Evolutionary conservation across 768 basidiomycete species (phyloP).

Genomic region (Neoboletus brunneissimus): DNA sequence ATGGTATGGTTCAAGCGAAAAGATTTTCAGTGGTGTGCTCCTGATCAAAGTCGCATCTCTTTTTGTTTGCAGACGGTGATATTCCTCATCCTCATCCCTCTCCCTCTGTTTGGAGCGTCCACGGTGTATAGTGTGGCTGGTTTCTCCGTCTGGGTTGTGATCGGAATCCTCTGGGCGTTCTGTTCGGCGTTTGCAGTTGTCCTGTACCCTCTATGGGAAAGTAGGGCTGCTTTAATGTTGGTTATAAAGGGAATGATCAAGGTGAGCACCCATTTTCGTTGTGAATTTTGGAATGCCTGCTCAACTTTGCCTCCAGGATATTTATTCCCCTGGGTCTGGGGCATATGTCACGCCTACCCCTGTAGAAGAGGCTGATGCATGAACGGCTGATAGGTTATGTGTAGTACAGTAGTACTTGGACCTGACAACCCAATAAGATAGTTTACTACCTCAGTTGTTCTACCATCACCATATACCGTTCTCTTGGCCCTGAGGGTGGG

Average conservation of each 20-base stretch:
- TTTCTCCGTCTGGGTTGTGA: constrained; percentile 74
- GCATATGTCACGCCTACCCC: constrained; percentile 29
- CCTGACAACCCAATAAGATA: neutral
- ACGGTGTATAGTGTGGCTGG: constrained; percentile 65
- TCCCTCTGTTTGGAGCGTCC: constrained; percentile 83
- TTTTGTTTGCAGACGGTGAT: constrained; percentile 45
- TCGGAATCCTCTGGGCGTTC: constrained; percentile 86
- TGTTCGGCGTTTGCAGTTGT: constrained; percentile 72
- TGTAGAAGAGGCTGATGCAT: neutral
- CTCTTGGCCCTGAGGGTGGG: no score
- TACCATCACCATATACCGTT: no score
- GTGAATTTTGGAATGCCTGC: neutral
- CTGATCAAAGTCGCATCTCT: neutral
- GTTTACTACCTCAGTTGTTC: neutral
- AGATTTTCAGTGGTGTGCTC: neutral
- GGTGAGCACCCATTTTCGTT: constrained; percentile 34
- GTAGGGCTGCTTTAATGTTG: constrained; percentile 57
- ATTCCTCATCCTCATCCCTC: constrained; percentile 71
- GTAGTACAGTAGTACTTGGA: neutral
- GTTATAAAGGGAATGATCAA: constrained; percentile 64
- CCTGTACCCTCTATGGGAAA: constrained; percentile 85
- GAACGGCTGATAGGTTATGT: neutral
- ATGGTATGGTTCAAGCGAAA: constrained; percentile 45
- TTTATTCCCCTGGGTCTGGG: constrained; percentile 41
- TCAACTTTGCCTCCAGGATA: constrained; percentile 33